Conservation (phyloP, 768 basidiomycete species). For the Amanita exitialis region DNA sequence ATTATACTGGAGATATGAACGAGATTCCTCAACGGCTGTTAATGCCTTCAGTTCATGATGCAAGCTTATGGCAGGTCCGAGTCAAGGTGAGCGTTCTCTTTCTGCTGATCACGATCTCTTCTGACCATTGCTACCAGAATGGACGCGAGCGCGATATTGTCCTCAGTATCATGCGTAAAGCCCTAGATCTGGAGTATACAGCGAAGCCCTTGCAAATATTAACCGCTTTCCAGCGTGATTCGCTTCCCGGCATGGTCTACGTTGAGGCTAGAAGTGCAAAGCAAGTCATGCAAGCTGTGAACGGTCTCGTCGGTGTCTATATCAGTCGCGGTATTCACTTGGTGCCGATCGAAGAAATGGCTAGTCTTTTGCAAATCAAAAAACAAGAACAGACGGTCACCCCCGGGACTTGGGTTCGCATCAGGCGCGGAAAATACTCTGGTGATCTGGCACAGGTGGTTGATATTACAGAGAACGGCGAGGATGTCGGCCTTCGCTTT, state of each 20-base stretch:
- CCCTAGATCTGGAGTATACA: conserved; percentile 73
- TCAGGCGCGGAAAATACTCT: conserved; percentile 87
- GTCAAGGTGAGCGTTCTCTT: conserved; percentile 55
- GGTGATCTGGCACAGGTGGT: conserved; percentile 94
- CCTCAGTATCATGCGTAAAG: conserved; percentile 91
- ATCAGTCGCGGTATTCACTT: conserved; percentile 70
- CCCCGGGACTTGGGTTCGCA: conserved; percentile 90
- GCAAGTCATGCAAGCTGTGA: conserved; percentile 76
- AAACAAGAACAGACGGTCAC: conserved; percentile 82
- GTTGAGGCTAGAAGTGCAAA: conserved; percentile 87
- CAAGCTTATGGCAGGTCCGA: conserved; percentile 90
- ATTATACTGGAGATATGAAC: conserved; percentile 88
- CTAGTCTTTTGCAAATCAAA: conserved; percentile 89
- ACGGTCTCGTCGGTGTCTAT: conserved; percentile 91
- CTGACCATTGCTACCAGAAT: conserved; percentile 33
- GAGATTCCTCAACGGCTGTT: conserved; percentile 86
- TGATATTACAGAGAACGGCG: conserved; percentile 88
- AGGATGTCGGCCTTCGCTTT: conserved; percentile 87
- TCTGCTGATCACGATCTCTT: neutral
- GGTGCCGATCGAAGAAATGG: conserved; percentile 97
- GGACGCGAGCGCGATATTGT: conserved; percentile 91
- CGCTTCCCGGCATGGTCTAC: conserved; percentile 91
- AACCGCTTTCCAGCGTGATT: conserved; percentile 94
- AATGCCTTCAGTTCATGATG: conserved; percentile 96
- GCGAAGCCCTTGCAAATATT: conserved; percentile 75